phyloP scores from a whole-genome alignment of 176 grass and related monocot species.

The Ensete ventricosum region DNA sequence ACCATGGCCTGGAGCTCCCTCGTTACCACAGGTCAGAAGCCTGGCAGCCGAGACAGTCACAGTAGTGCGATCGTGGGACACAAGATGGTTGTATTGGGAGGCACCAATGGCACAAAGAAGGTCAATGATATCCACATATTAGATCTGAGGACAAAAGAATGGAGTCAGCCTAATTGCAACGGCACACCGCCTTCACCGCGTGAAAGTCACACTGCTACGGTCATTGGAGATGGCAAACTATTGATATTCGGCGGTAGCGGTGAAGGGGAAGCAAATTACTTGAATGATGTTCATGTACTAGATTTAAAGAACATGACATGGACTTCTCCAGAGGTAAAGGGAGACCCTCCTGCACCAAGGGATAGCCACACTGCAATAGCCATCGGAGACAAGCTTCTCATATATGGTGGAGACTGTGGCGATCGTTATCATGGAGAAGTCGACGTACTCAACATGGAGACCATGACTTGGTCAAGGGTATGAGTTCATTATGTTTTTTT shows the following conservation, averaged over 20 bases:
- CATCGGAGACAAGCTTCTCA: constrained; percentile 45
- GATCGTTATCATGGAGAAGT: constrained; percentile 91
- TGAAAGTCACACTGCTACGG: constrained; percentile 78
- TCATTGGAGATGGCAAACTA: constrained; percentile 36
- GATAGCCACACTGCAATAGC: constrained; percentile 82
- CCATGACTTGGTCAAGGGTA: constrained; percentile 90
- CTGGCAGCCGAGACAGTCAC: constrained; percentile 89
- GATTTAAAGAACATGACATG: constrained; percentile 71
- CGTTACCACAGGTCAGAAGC: constrained; percentile 56
- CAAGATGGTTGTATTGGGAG: constrained; percentile 88
- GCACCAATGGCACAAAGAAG: constrained; percentile 81
- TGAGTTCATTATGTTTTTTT: constrained; percentile 1
- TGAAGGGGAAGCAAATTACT: constrained; percentile 88
- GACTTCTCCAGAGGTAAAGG: constrained; percentile 57
- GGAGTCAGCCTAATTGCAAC: constrained; percentile 56
- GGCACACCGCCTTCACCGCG: constrained; percentile 54
- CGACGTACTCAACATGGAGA: constrained; percentile 68
- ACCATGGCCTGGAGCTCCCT: constrained; percentile 81
- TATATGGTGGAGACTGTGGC: constrained; percentile 84
- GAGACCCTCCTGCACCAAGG: constrained; percentile 52
- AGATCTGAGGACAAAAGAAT: constrained; percentile 72
- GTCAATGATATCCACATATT: constrained; percentile 79
- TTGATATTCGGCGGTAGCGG: constrained; percentile 90
- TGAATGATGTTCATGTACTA: constrained; percentile 76
- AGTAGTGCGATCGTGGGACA: constrained; percentile 45